Base-by-base conservation (phyloP, 768 basidiomycete species). In the Antrodiella citrinella region DNA sequence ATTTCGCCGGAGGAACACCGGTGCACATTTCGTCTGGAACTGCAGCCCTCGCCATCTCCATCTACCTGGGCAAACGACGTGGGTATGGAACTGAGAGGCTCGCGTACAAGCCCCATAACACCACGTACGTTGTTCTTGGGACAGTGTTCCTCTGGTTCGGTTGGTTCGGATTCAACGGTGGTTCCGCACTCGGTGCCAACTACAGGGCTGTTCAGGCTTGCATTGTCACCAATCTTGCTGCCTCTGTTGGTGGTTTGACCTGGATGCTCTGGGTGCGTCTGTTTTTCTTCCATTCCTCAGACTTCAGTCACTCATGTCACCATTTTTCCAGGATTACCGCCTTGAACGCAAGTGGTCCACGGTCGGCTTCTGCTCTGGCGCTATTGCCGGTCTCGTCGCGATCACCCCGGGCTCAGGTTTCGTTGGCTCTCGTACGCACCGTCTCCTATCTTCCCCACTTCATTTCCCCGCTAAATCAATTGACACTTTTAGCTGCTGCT, bases 111-210 rank as follows among this genome's bases (percentile, higher is more conserved):
- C 93, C 95, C 0, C 89, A 94, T 63, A 96, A 95, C 65, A 89
- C 91, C 15, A 84, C 85, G 21, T 93, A 93, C 61, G 91, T 97
- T 53, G 74, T 96, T 41, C 72, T 96, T n/a, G 95, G 95, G 9
- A 98, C 95, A 0, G 80, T 86, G 2, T 77, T 95, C 63, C 87
- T 97, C 47, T 96, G 92, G 91, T 90, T 91, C 51, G 88, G 88
- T 3, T 97, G 94, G 94, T 91, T 95, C 53, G 91, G 90, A 1
- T 93, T 93, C 76, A 93, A 93, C 66, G 94, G 94, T 4, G 95
- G 95, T 20, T 86, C 82, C 13, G 93, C 93, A 7, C 78, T 97
- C 55, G 77, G 83, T 21, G 92, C 93, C 35, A 95, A 92, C 67
- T 70, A 94, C 53, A 80, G 91, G 57, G 94, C 92, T 4, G 78